These are phyloP conservation scores for Chytriomyces sp. DNA, from an alignment of 192 early-diverging fungal genomes.

Conservation along the genomic window DNA sequence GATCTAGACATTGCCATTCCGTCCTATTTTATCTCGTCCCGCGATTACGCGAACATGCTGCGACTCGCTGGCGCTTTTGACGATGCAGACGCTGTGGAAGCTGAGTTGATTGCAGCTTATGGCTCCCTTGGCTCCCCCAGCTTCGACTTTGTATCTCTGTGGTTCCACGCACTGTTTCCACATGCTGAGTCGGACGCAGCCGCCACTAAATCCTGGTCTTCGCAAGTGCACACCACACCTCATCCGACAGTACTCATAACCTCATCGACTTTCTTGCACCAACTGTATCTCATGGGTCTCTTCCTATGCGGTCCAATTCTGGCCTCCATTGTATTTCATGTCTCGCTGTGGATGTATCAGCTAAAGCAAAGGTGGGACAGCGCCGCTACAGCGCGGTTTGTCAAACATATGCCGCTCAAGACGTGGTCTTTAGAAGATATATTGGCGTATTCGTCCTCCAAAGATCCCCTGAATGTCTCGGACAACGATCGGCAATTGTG, in stretches of 20 bases:
- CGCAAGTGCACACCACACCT: background rate
- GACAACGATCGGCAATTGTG: constrained; percentile 82
- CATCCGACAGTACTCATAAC: background rate
- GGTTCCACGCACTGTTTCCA: background rate
- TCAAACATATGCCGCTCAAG: background rate
- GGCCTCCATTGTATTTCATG: constrained; percentile 77
- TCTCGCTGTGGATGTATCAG: constrained; percentile 47
- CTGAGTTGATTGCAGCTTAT: constrained; percentile 14
- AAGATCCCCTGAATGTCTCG: constrained; percentile 7
- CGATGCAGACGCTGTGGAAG: background rate
- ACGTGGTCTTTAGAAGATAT: background rate
- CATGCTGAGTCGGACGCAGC: too few relatives aligned
- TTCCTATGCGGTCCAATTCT: constrained; percentile 74
- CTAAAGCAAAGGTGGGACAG: background rate
- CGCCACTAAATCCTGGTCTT: background rate
- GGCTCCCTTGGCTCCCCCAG: background rate
- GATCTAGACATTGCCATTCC: constrained; percentile 84
- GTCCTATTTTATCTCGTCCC: constrained; percentile 71
- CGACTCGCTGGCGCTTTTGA: background rate
- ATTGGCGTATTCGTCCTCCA: constrained; percentile 48
- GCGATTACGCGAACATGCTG: background rate
- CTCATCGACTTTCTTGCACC: background rate
- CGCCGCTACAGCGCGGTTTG: background rate
- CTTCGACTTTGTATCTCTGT: background rate
- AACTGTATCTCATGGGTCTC: constrained; percentile 13